Conservation (phyloP, 805 yeast species). For the Priceomyces fermenticarens region DNA sequence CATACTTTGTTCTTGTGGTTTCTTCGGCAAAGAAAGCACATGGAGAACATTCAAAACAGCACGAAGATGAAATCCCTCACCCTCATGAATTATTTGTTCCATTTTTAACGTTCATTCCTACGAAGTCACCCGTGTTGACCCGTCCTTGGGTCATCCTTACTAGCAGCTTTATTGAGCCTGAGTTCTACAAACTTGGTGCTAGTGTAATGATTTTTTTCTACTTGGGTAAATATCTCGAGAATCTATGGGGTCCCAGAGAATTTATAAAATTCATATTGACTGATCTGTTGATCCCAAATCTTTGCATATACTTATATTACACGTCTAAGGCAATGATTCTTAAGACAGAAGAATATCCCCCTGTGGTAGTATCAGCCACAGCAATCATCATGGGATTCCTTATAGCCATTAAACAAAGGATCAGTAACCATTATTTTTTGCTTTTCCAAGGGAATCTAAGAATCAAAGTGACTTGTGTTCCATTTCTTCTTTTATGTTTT, state of each 20-base stretch:
- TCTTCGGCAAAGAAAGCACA: slow-evolving; percentile 24
- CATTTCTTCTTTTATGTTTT: slow-evolving; percentile 27
- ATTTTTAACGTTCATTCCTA: slow-evolving; percentile 47
- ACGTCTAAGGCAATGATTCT: slow-evolving; percentile 12
- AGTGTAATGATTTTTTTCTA: slow-evolving; percentile 40
- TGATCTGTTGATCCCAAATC: slow-evolving; percentile 34
- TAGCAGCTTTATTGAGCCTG: slow-evolving; percentile 45
- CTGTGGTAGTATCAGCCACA: slow-evolving; percentile 51
- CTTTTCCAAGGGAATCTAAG: slow-evolving; percentile 46
- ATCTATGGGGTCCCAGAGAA: slow-evolving; percentile 60
- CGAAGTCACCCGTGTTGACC: slow-evolving; percentile 32
- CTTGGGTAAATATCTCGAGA: slow-evolving; percentile 64
- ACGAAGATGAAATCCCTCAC: slow-evolving; percentile 37
- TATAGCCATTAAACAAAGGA: slow-evolving; percentile 63
- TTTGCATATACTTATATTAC: slow-evolving; percentile 26
- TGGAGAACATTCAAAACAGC: slow-evolving; percentile 23
- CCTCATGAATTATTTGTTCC: slow-evolving; percentile 50
- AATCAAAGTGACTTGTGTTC: slow-evolving; percentile 40
- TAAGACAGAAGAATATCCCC: slow-evolving; percentile 25
- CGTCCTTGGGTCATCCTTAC: slow-evolving; percentile 54
- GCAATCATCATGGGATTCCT: slow-evolving; percentile 57
- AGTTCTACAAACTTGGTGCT: slow-evolving; percentile 33
- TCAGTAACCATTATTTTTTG: slow-evolving; percentile 57
- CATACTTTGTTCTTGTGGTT: slow-evolving; percentile 33
- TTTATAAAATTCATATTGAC: slow-evolving; percentile 45